These are phyloP conservation scores for Penicillium manginii DNA, from an alignment of 495 filamentous ascomycete genomes.

Conservation along the genomic window DNA sequence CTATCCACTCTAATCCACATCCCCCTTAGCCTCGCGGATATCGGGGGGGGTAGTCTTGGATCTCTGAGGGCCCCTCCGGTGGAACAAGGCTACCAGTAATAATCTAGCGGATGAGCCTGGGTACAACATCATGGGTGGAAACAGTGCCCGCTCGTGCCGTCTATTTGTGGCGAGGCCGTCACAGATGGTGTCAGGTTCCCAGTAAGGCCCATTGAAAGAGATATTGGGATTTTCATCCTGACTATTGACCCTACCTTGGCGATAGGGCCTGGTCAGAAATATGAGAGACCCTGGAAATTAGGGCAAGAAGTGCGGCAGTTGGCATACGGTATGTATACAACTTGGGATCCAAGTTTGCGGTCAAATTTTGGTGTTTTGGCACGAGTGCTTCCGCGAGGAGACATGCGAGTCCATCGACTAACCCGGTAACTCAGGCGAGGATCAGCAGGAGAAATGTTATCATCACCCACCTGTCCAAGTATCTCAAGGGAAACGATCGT, in stretches of 20 bases:
- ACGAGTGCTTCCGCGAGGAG: conserved; percentile 7
- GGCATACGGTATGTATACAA: neutral
- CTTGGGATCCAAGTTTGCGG: conserved; percentile 4
- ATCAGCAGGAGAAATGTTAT: conserved; percentile 21
- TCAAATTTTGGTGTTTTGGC: conserved; percentile 5
- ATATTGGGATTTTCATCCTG: conserved; percentile 15
- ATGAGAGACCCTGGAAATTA: neutral
- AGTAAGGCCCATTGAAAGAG: neutral
- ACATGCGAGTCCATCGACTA: conserved; percentile 12
- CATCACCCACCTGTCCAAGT: conserved; percentile 12
- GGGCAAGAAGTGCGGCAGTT: neutral
- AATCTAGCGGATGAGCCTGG: conserved; percentile 10
- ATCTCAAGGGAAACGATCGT: conserved; percentile 23
- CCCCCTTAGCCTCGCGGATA: conserved; percentile 26
- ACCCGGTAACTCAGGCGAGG: conserved; percentile 13
- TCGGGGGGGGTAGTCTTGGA: conserved; percentile 22
- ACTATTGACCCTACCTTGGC: conserved; percentile 1
- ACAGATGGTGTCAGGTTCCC: conserved; percentile 22
- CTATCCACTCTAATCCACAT: conserved; percentile 25
- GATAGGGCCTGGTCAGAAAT: neutral
- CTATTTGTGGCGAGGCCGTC: conserved; percentile 22
- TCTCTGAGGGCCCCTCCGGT: conserved; percentile 19
- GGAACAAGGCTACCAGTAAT: conserved; percentile 24
- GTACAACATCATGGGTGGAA: conserved; percentile 9
- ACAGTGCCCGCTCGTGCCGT: conserved; percentile 18